Conservation (phyloP, 2,329 filamentous ascomycete genomes). For the Paecilomyces dactylethromorphus region DNA sequence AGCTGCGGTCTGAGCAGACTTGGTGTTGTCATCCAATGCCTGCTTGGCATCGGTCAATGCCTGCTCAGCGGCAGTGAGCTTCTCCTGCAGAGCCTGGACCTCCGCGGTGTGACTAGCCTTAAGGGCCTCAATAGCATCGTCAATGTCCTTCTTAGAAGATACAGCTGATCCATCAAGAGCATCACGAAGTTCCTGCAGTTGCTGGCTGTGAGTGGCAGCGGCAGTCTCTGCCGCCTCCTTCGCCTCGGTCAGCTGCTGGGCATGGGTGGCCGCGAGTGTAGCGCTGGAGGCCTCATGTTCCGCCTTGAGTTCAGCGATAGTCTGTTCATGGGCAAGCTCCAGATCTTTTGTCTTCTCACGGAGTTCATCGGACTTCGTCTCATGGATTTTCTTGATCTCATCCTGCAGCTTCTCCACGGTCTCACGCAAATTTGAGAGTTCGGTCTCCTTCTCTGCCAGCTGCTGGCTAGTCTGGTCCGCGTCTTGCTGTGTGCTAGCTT, state of each 20-base stretch:
- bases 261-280: constrained; percentile 21
- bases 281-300: constrained; percentile 19
- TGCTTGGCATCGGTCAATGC: constrained; percentile 25
- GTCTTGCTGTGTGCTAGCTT: constrained; percentile 19
- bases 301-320: constrained; percentile 22
- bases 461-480: constrained; percentile 17
- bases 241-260: constrained; percentile 25
- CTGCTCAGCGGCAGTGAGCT: constrained; percentile 26
- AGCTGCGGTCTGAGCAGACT: constrained; percentile 25
- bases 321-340: constrained; percentile 19
- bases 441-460: constrained; percentile 30
- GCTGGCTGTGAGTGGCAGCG: constrained; percentile 19
- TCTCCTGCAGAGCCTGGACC: constrained; percentile 26
- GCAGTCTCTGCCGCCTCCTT: constrained; percentile 25
- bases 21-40: constrained; percentile 26
- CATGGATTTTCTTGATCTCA: constrained; percentile 24
- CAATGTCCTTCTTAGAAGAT: constrained; percentile 20
- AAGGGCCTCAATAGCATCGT: constrained; percentile 24
- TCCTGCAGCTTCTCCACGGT: constrained; percentile 24
- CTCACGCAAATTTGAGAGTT: constrained; percentile 27
- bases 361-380: constrained; percentile 14
- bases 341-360: constrained; percentile 21
- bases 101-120: constrained; percentile 24
- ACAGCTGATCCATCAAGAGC: constrained; percentile 24
- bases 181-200: constrained; percentile 28